These are phyloP conservation scores for Heteromeles arbutifolia DNA, from an alignment of 306 rosid species.

Conservation along the genomic window DNA sequence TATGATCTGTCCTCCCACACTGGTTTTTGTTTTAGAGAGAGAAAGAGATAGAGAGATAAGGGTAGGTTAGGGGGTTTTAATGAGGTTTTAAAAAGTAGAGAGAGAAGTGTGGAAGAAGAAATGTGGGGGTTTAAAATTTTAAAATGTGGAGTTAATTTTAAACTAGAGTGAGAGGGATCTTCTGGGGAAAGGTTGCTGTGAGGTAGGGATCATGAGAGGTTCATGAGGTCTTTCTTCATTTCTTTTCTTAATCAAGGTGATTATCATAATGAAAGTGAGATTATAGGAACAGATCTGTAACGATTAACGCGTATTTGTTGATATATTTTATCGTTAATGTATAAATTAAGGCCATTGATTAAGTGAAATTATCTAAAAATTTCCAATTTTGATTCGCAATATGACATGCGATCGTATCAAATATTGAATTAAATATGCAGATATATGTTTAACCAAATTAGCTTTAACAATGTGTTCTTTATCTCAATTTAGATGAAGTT, in stretches of 20 bases:
- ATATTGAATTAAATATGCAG: too few species aligned
- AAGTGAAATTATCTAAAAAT: too few species aligned
- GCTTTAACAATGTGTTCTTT: too few species aligned
- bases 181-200: neutral
- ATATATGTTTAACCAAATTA: too few species aligned
- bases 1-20: neutral
- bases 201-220: neutral
- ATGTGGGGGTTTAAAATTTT: neutral
- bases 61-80: conserved; percentile 7
- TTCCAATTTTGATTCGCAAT: too few species aligned
- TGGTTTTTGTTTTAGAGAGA: neutral
- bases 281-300: neutral
- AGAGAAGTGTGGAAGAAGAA: neutral
- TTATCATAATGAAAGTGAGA: neutral
- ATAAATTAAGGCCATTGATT: too few species aligned
- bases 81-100: conserved; percentile 34
- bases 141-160: neutral
- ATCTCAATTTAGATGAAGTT: too few species aligned
- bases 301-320: too few species aligned
- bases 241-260: neutral
- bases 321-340: too few species aligned
- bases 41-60: neutral
- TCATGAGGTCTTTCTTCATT: neutral
- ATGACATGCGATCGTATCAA: too few species aligned
- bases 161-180: neutral